Percentiles rank a stretch among this genome's conserved stretches.
Conservation (phyloP, 352 stramenopile genomes). For the Blastocystis sp. region DNA sequence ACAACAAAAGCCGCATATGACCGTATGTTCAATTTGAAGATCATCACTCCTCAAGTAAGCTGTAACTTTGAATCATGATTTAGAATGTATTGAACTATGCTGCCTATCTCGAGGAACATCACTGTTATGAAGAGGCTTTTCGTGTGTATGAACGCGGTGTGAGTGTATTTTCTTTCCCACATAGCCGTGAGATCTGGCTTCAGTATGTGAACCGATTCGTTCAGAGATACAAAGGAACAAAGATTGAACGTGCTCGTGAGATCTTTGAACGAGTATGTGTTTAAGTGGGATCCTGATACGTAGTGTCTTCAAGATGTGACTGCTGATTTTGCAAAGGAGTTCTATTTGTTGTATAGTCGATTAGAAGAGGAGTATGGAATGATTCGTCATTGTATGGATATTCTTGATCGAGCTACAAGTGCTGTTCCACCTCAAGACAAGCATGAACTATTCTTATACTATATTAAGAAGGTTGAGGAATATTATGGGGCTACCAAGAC, state of each 20-base stretch:
- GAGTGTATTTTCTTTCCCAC: constrained; percentile 82
- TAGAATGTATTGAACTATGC: constrained; percentile 92
- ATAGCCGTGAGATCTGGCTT: constrained; percentile 87
- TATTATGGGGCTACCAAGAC: constrained; percentile 90
- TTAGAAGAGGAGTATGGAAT: constrained; percentile 93
- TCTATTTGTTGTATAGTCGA: constrained; percentile 75
- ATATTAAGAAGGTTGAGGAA: constrained; percentile 83
- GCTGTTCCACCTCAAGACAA: constrained; percentile 77
- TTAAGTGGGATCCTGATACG: neutral
- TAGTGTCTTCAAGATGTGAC: constrained; percentile 62
- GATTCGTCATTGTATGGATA: constrained; percentile 84
- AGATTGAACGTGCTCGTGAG: constrained; percentile 89
- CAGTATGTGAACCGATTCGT: constrained; percentile 89
- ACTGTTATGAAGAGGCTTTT: constrained; percentile 92
- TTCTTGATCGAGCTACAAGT: constrained; percentile 85
- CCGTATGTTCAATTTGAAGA: constrained; percentile 84
- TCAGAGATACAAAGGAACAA: constrained; percentile 83
- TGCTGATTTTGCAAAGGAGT: constrained; percentile 59
- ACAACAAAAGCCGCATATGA: constrained; percentile 89
- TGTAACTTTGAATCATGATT: neutral
- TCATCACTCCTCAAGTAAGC: constrained; percentile 79
- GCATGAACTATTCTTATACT: constrained; percentile 84
- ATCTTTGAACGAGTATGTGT: constrained; percentile 82
- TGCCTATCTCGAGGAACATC: constrained; percentile 86
- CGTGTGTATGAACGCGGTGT: constrained; percentile 83